These are phyloP conservation scores for Ashbya aceris DNA, from an alignment of 1,139 yeast species.

Conservation along the genomic window DNA sequence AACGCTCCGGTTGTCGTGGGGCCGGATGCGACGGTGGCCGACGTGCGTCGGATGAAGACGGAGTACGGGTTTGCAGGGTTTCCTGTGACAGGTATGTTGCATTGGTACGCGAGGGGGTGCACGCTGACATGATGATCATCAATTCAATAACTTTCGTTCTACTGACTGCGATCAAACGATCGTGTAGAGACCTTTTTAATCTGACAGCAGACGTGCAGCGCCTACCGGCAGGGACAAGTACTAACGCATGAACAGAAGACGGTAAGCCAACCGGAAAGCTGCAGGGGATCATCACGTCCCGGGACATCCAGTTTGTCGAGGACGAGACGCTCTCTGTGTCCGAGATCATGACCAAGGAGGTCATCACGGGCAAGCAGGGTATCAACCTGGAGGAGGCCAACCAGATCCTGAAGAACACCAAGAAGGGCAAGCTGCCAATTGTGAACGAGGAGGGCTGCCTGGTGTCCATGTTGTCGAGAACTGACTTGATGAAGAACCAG, in stretches of 20 bases:
- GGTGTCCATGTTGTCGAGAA: conserved; percentile 83
- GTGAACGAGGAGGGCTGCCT: conserved; percentile 69
- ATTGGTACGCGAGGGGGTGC: conserved; percentile 1
- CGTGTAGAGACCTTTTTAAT: conserved; percentile 65
- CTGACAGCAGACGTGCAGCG: conserved; percentile 1
- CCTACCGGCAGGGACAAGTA: background rate
- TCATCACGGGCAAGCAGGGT: conserved; percentile 77
- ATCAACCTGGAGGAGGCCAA: conserved; percentile 80
- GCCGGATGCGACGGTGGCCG: conserved; percentile 70
- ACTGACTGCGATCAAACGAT: conserved; percentile 96
- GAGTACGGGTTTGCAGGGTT: conserved; percentile 88
- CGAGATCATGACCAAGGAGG: conserved; percentile 82
- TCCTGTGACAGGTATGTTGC: conserved; percentile 96
- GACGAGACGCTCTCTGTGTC: conserved; percentile 52
- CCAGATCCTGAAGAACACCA: conserved; percentile 79
- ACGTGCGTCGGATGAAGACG: conserved; percentile 63
- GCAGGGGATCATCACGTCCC: conserved; percentile 90
- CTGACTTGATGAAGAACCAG: conserved; percentile 94
- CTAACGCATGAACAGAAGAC: conserved; percentile 41
- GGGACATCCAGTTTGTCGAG: conserved; percentile 94
- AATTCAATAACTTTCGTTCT: conserved; percentile 95
- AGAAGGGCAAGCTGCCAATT: conserved; percentile 96
- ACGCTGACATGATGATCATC: conserved; percentile 49
- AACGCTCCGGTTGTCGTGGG: conserved; percentile 84
- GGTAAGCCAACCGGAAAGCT: conserved; percentile 86